Evolutionary conservation across 1,139 yeast genomes (phyloP), one percentile per base, ranked within the genome.

Genomic region (Saccharomyces hybrid): DNA sequence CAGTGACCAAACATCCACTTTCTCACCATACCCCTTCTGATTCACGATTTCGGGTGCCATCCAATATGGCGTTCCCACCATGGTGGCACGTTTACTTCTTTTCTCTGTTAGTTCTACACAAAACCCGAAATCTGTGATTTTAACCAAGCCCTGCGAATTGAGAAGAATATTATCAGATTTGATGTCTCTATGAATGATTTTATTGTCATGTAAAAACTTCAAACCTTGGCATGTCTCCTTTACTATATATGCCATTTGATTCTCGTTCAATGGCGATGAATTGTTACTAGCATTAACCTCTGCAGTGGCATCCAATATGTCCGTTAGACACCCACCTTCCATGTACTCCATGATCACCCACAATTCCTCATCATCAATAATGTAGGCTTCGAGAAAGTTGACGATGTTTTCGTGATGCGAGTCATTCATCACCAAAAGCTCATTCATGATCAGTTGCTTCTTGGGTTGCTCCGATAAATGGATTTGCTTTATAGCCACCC

Each of bases 31-130:
- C 65, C 88, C 96, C 71, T 88, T 89, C 64, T 90, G 96, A 71
- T 89, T 88, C 53, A 91, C 97, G 50, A 91, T 97, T 72, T 91
- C 98, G 2, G 98, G 98, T 0, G 97, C 98, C 98, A 91, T 91
- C 98, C 98, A 91, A 70, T 91, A 91, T 9, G 98, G 97, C 0
- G 98, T 91, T 30, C 98, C 98, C 7, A 90, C 98, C 97, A 91
- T 89, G 1, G 98, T 91, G 7, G 97, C 97, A 58, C 98, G 80
- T 72, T 91, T 91, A 59, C 85, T 86, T 72, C 91, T 82, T 69
- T 88, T 93, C 59, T 87, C 95, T 2, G 97, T 91, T 62, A 91
- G 78, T 71, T 90, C 88, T 32, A 98, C 98, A 73, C 97, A 91
- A 75, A 91, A 91, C 0, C 98, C 98, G 72, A 91, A 91, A 73